Conservation (phyloP, 202 grass and related monocot species). For the Miscanthus sacchariflorus region DNA sequence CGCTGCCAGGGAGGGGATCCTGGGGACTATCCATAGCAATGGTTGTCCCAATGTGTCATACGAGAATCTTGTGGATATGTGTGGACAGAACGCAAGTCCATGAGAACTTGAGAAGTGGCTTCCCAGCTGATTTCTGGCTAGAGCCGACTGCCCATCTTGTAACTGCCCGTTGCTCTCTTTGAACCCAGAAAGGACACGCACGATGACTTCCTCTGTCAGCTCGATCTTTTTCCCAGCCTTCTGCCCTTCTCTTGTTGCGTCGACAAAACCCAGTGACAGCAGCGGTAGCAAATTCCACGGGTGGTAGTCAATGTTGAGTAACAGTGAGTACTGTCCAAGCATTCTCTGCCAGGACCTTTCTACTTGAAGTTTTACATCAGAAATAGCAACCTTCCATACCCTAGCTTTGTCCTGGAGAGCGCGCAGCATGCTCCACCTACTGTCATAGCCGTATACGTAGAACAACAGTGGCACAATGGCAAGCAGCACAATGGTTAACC, state of each 20-base stretch:
- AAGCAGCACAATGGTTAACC: conserved; percentile 23
- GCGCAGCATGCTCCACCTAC: not conserved
- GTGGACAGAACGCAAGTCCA: not conserved
- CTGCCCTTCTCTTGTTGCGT: conserved; percentile 23
- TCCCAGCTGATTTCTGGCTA: not conserved
- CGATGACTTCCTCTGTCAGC: not conserved
- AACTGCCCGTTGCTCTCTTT: not conserved
- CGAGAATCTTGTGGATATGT: not conserved
- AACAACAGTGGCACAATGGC: not conserved
- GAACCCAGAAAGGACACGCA: not conserved
- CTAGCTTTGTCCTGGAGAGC: not conserved
- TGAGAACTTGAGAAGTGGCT: not conserved
- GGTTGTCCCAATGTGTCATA: conserved; percentile 33
- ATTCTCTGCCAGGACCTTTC: not conserved
- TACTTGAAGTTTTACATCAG: fast-evolving
- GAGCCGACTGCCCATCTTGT: not conserved
- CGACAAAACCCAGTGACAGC: not conserved
- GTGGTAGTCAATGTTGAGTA: conserved; percentile 1
- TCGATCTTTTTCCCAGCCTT: not conserved
- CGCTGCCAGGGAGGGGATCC: not conserved
- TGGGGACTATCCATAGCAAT: not conserved
- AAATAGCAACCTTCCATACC: fast-evolving
- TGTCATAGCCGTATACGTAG: fast-evolving
- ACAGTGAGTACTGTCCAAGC: conserved; percentile 18
- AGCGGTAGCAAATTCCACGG: not conserved